Conservation (phyloP, 257 asterid species). For the Solanum ossicruentum region DNA sequence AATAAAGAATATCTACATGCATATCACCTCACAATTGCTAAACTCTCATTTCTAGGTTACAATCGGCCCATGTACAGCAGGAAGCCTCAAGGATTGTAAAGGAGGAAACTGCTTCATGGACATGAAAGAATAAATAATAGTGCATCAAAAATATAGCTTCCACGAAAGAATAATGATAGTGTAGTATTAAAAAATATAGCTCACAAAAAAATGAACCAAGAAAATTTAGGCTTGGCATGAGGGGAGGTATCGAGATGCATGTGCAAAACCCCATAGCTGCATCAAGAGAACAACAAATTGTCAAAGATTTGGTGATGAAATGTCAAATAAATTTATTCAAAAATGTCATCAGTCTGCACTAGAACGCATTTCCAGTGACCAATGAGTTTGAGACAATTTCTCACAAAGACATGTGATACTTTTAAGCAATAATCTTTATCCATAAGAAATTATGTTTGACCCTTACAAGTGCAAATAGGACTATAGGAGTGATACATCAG, state of each 20-base stretch:
- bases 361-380: neutral
- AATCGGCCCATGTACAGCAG: neutral
- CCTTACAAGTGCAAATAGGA: neutral
- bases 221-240: conserved; percentile 9
- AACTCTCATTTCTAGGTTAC: neutral
- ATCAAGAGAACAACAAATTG: neutral
- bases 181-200: neutral
- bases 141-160: neutral
- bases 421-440: neutral
- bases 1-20: neutral
- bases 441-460: neutral
- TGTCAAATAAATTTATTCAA: neutral
- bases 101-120: neutral
- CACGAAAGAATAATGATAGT: conserved; percentile 15
- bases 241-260: conserved; percentile 48
- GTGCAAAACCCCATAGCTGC: conserved; percentile 96
- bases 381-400: neutral
- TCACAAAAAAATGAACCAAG: neutral
- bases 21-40: neutral
- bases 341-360: neutral
- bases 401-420: neutral
- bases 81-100: neutral
- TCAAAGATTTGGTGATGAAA: neutral
- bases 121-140: conserved; percentile 19
- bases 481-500: neutral